These are phyloP conservation scores for Penicillium sp. DNA, from an alignment of 2,329 filamentous ascomycete genomes.

Conservation along the genomic window DNA sequence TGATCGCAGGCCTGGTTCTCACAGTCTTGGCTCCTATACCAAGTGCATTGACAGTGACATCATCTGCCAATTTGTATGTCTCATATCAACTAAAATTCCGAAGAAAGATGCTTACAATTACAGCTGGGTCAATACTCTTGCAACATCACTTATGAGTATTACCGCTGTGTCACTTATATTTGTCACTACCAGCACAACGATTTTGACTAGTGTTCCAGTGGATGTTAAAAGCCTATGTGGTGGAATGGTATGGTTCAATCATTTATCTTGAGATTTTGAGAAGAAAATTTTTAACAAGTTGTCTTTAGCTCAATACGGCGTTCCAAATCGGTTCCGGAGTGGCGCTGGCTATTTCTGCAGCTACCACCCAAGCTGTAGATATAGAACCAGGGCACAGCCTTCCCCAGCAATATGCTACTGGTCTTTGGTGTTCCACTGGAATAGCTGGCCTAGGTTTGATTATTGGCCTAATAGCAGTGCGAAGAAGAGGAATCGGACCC, in stretches of 20 bases:
- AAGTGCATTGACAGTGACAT: slow-evolving; percentile 30
- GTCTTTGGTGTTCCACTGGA: slow-evolving; percentile 48
- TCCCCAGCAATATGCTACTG: slow-evolving; percentile 44
- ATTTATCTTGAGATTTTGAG: too few species aligned
- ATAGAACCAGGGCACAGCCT: slow-evolving; percentile 39
- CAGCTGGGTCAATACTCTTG: slow-evolving; percentile 47
- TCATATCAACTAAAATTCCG: not conserved
- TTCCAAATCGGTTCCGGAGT: slow-evolving; percentile 50
- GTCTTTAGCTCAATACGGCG: slow-evolving; percentile 43
- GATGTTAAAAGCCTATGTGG: slow-evolving; percentile 48
- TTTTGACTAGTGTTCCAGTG: slow-evolving; percentile 45
- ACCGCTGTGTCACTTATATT: slow-evolving; percentile 47
- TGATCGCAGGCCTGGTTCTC: slow-evolving; percentile 39
- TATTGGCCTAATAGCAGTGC: slow-evolving; percentile 23
- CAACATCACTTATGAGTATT: slow-evolving; percentile 46
- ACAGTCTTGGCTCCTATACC: slow-evolving; percentile 46
- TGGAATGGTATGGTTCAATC: slow-evolving; percentile 36
- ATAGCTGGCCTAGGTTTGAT: slow-evolving; percentile 43
- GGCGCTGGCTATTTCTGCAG: slow-evolving; percentile 44
- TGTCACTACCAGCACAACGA: slow-evolving; percentile 47
- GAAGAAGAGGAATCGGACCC: slow-evolving; percentile 25
- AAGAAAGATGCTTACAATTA: slow-evolving; percentile 9
- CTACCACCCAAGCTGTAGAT: slow-evolving; percentile 45
- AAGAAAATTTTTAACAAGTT: not conserved
- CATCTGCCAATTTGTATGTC: slow-evolving; percentile 30